Conservation (phyloP, 129 eudicot genomes). For the Flaveria linearis region DNA sequence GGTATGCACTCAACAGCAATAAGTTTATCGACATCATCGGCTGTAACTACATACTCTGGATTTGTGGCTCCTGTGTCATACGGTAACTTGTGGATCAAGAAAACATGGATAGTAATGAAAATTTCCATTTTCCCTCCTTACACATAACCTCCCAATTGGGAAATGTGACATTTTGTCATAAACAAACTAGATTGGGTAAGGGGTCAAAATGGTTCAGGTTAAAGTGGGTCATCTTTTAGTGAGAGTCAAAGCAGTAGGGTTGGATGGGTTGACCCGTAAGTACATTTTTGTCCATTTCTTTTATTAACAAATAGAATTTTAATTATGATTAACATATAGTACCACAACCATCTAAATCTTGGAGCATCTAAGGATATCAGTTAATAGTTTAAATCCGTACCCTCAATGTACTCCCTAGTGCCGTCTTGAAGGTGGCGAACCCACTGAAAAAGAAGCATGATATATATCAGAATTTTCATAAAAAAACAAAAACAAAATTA, state of each 20-base stretch:
- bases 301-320: neutral
- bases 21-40: conserved; percentile 94
- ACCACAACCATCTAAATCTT: neutral
- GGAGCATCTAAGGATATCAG: neutral
- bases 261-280: conserved; percentile 7
- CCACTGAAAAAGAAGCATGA: conserved; percentile 55
- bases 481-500: neutral
- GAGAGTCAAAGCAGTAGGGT: too few relatives aligned
- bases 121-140: conserved; percentile 8
- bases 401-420: conserved; percentile 91
- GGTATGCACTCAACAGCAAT: conserved; percentile 99
- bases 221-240: neutral
- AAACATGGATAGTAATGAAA: conserved; percentile 6
- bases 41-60: conserved; percentile 95
- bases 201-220: conserved; percentile 2
- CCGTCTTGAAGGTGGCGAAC: conserved; percentile 98
- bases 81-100: conserved; percentile 18
- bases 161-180: conserved; percentile 10
- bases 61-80: conserved; percentile 78
- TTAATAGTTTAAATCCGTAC: conserved; percentile 39
- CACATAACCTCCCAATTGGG: conserved; percentile 2
- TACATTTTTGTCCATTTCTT: neutral
- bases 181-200: neutral
- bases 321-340: neutral
- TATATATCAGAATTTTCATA: neutral